Evolutionary conservation across 2,329 filamentous ascomycete species (phyloP).

Genomic region (Fusarium robinianum): DNA sequence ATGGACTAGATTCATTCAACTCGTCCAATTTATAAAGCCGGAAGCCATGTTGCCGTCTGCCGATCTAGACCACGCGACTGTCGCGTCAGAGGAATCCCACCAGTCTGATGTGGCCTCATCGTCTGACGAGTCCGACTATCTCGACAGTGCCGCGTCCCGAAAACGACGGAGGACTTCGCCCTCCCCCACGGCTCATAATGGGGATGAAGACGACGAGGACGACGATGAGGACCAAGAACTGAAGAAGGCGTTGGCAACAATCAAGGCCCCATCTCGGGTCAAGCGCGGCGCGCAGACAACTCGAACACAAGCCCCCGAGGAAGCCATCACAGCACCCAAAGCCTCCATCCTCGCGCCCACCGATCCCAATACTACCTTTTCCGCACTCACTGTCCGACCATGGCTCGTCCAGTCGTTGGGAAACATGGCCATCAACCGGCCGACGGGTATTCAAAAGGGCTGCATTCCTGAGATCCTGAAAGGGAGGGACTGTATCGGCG

Average conservation of each 20-base stretch:
- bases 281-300: slow-evolving; percentile 44
- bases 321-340: slow-evolving; percentile 29
- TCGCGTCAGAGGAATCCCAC: slow-evolving; percentile 23
- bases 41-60: slow-evolving; percentile 29
- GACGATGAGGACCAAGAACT: slow-evolving; percentile 41
- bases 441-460: slow-evolving; percentile 89
- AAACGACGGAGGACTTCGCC: slow-evolving; percentile 51
- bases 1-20: slow-evolving; percentile 18
- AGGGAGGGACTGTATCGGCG: slow-evolving; percentile 92
- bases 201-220: slow-evolving; percentile 40
- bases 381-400: slow-evolving; percentile 72
- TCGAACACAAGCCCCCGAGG: slow-evolving; percentile 24
- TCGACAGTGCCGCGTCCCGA: slow-evolving; percentile 51
- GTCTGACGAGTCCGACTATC: slow-evolving; percentile 53
- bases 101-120: slow-evolving; percentile 27
- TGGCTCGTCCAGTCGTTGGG: slow-evolving; percentile 85
- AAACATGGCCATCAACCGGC: slow-evolving; percentile 79
- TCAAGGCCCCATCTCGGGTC: slow-evolving; percentile 59
- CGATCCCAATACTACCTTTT: slow-evolving; percentile 68
- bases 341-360: slow-evolving; percentile 54
- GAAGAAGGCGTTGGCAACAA: slow-evolving; percentile 45
- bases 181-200: slow-evolving; percentile 26
- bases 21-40: slow-evolving; percentile 33
- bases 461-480: slow-evolving; percentile 93
- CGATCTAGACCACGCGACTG: slow-evolving; percentile 24